Base-by-base conservation (phyloP, 2,329 filamentous ascomycete species). In the Metarhizium sp. region DNA sequence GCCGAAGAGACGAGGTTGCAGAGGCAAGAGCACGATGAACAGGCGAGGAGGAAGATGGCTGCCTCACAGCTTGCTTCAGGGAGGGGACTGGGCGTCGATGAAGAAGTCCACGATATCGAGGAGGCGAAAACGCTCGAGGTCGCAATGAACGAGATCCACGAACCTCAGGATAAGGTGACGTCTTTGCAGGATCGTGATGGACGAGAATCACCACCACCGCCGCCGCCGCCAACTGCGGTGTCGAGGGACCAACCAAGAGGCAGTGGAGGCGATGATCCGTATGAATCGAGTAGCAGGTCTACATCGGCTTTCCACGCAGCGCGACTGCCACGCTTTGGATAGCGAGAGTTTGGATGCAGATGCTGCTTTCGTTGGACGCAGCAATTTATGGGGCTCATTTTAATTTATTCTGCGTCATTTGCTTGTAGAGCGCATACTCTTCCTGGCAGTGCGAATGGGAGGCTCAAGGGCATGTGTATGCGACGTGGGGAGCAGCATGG, bases 261-360 rank as follows among this genome's bases (percentile, higher is more conserved):
- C 1, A 40, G 36, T 25, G 30, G 8, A 45, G n/a, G 40, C 40
- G 40, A 45, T 45, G 42, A 18, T 20, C 4, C 16, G 10, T 6
- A 51, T 6, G 10, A 25, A 51, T 38, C 16, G 14, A 48, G 20
- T 42, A 43, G 20, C 32, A 43, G 20, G 30, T 25, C 52, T 13
- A 47, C 47, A n/a, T 20, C 55, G 20, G 68, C 69, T 2, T 85
- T 85, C 60, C 71, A 85, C 25, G 81, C 82, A 4, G 82, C 82
- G 40, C 73, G 81, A 57, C 66, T 86, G 57, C 82, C 82, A 42
- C 74, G 75, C 54, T 81, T 85, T 69, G 70, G 70, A 59, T 80
- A 58, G 67, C 55, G 55, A 45, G 38, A 30, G 34, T 13, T 48
- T 54, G 47, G 11, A 34, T 34, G 32, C 32, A 2, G 6, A 40